A percentile compares a stretch with the other conserved stretches of the same genome.
phyloP scores from a whole-genome alignment of 768 basidiomycete genomes.

The Lentinula lateritia region DNA sequence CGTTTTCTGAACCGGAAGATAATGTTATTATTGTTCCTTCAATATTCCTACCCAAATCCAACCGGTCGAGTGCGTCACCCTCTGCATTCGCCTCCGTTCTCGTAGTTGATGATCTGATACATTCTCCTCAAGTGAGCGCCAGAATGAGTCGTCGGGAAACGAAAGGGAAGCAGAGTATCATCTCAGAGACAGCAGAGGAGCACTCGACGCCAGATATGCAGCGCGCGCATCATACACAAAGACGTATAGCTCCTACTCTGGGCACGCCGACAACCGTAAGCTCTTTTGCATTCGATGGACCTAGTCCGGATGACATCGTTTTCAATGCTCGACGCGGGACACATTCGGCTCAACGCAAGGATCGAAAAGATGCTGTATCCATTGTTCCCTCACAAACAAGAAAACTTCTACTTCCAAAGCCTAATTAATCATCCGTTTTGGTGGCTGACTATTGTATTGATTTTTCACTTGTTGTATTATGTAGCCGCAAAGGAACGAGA shows the following conservation, averaged over 20 bases:
- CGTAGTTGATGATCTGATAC: slow-evolving; percentile 43
- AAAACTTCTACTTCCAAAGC: slow-evolving; percentile 19
- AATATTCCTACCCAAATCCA: slow-evolving; percentile 51
- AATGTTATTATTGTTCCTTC: slow-evolving; percentile 34
- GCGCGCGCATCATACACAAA: slow-evolving; percentile 21
- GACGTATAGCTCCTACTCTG: slow-evolving; percentile 28
- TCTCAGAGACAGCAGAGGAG: not conserved
- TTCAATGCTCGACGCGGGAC: slow-evolving; percentile 77
- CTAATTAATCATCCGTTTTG: slow-evolving; percentile 4
- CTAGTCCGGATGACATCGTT: slow-evolving; percentile 91
- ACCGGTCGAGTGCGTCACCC: slow-evolving; percentile 64
- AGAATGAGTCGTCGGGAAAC: slow-evolving; percentile 15
- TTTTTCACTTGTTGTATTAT: slow-evolving; percentile 26
- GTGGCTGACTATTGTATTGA: slow-evolving; percentile 12
- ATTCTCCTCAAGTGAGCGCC: slow-evolving; percentile 24
- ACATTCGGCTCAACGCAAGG: slow-evolving; percentile 38
- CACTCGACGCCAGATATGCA: slow-evolving; percentile 21
- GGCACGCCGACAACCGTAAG: slow-evolving; percentile 26
- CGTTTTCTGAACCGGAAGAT: slow-evolving; percentile 33
- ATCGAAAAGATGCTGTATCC: slow-evolving; percentile 11
- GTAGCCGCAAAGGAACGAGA: slow-evolving; percentile 79
- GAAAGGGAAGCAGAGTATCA: slow-evolving; percentile 22
- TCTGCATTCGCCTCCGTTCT: slow-evolving; percentile 75
- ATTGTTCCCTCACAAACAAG: slow-evolving; percentile 7
- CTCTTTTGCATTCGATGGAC: slow-evolving; percentile 68